phyloP scores from a whole-genome alignment of 306 rosid genomes.

The Myrica gale region DNA sequence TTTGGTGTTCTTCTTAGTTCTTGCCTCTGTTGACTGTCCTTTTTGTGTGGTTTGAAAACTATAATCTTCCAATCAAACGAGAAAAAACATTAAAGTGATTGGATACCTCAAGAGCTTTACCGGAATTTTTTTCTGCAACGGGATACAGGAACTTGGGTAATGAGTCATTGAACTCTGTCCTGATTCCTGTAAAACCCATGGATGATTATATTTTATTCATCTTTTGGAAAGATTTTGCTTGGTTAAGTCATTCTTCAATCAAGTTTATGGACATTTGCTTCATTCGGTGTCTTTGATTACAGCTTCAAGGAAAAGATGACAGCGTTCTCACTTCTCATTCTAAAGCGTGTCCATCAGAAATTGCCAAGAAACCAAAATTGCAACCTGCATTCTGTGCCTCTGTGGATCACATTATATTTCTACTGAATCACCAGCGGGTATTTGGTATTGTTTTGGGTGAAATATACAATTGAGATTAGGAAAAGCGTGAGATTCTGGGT shows the following conservation, averaged over 20 bases:
- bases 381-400: no score
- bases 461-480: no score
- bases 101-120: neutral
- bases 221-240: neutral
- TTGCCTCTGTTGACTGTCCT: neutral
- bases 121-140: neutral
- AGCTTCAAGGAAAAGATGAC: neutral
- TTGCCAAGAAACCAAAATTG: neutral
- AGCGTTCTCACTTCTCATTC: neutral
- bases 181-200: neutral
- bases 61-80: neutral
- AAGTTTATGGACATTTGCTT: neutral
- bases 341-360: neutral
- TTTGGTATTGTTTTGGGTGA: no score
- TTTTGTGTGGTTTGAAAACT: neutral
- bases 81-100: neutral
- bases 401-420: no score
- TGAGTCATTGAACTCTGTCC: neutral
- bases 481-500: no score
- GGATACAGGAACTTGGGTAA: neutral
- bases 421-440: no score
- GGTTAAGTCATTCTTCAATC: neutral
- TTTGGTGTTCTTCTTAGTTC: neutral
- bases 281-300: neutral
- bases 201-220: neutral